Base-by-base conservation (phyloP, 768 basidiomycete genomes). In the Mrakia frigida region DNA sequence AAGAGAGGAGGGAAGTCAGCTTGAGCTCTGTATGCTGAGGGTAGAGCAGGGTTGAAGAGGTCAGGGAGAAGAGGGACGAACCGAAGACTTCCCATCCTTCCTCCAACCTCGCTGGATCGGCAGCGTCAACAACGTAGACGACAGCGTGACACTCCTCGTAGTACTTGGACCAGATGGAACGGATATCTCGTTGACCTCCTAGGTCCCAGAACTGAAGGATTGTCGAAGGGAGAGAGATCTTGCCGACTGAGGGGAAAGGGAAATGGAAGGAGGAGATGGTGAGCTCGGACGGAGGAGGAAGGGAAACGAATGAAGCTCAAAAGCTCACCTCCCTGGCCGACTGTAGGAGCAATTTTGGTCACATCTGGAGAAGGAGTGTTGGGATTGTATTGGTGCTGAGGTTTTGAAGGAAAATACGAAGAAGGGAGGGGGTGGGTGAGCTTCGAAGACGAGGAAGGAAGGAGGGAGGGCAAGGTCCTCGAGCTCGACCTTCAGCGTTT, bases 61-160 rank as follows among this genome's bases (percentile, higher is more conserved):
- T 23, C 37, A 10, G 63, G 2, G 50, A 37, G 35, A 31, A 10
- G 23, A 33, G 18, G 21, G 7, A 84, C 92, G 75, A 83, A 97
- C 96, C 94, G 80, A 99, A 98, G 11, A 94, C 95, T 79, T 93
- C 92, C 96, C 96, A 98, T 23, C 93, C 93, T 86, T 98, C 97
- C 68, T 90, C 88, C 37, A 98, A 85, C 53, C 96, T 86, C 80
- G 93, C 93, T 77, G 82, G 81, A 85, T 99, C 96, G 79, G 91
- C 88, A 13, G 94, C 93, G 82, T 99, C 97, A 72, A 99, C 89
- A 71, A 98, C 91, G 80, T 92, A 99, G 56, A 92, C 93, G 63
- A 98, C 93, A 11, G 95, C 96, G 83, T 99, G 96, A 79, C 94
- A 97, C 82, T 98, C 94, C 74, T 93, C 91, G 82, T 96, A 98